Conservation (phyloP, 2,329 filamentous ascomycete species). For the Aurifilum marmelostoma region DNA sequence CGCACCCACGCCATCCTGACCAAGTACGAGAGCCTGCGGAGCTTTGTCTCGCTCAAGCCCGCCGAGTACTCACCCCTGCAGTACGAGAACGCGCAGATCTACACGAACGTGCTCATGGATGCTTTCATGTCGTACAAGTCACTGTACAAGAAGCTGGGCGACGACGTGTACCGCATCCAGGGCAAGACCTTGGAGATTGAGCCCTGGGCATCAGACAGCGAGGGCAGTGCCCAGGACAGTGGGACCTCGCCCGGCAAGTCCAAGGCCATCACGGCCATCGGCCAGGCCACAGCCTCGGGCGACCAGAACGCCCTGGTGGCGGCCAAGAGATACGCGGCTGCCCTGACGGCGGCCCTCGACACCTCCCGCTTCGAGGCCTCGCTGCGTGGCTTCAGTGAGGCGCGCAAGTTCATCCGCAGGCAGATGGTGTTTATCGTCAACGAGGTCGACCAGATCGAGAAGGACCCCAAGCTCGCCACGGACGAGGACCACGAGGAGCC, state of each 20-base stretch:
- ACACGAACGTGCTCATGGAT: constrained; percentile 7
- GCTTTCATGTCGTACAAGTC: constrained; percentile 12
- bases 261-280: background rate
- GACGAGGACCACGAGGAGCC: constrained; percentile 10
- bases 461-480: constrained; percentile 3
- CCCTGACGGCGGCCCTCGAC: background rate
- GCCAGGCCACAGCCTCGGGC: background rate
- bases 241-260: background rate
- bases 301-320: background rate
- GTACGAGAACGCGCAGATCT: constrained; percentile 12
- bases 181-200: constrained; percentile 6
- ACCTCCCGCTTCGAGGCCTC: background rate
- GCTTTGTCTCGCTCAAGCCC: constrained; percentile 1
- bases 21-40: constrained; percentile 7
- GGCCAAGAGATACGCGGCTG: background rate
- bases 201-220: background rate
- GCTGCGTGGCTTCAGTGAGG: background rate
- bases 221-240: background rate
- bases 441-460: constrained; percentile 10
- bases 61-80: background rate
- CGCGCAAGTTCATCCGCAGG: constrained; percentile 5
- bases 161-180: constrained; percentile 2
- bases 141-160: background rate
- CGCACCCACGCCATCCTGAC: constrained; percentile 7
- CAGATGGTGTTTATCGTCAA: constrained; percentile 8